phyloP scores from a whole-genome alignment of 345 rosid genomes.

The Arabidopsis suecica region DNA sequence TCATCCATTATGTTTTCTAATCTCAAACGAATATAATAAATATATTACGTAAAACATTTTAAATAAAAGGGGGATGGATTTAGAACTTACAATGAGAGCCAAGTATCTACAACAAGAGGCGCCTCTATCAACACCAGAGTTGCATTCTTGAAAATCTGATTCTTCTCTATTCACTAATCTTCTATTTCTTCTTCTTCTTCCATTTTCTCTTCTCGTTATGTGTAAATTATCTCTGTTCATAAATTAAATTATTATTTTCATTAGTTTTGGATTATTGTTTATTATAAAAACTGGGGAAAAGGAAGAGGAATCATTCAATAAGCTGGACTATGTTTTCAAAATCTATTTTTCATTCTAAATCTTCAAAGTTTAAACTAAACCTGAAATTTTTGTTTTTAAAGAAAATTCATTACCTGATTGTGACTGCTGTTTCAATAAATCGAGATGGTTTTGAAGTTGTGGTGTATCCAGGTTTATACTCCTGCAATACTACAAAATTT shows the following conservation, averaged over 20 bases:
- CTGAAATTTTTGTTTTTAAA: neutral
- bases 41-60: neutral
- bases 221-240: slow-evolving; percentile 63
- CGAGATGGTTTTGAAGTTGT: slow-evolving; percentile 64
- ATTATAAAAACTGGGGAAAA: neutral
- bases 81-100: slow-evolving; percentile 64
- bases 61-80: neutral
- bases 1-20: neutral
- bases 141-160: slow-evolving; percentile 48
- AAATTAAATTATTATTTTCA: neutral
- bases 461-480: slow-evolving; percentile 71
- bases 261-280: neutral
- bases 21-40: neutral
- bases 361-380: neutral
- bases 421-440: slow-evolving; percentile 55
- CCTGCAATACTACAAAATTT: slow-evolving; percentile 48
- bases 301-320: too few relatives aligned
- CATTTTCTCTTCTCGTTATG: slow-evolving; percentile 42
- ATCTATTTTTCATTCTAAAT: too few relatives aligned
- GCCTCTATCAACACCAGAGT: slow-evolving; percentile 50
- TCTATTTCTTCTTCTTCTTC: slow-evolving; percentile 40
- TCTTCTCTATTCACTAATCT: slow-evolving; percentile 29
- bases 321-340: too few relatives aligned
- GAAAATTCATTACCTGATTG: slow-evolving; percentile 58
- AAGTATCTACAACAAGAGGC: slow-evolving; percentile 63